These are phyloP conservation scores for Nyssa sinensis DNA, from an alignment of 148 eudicot species.

Conservation along the genomic window DNA sequence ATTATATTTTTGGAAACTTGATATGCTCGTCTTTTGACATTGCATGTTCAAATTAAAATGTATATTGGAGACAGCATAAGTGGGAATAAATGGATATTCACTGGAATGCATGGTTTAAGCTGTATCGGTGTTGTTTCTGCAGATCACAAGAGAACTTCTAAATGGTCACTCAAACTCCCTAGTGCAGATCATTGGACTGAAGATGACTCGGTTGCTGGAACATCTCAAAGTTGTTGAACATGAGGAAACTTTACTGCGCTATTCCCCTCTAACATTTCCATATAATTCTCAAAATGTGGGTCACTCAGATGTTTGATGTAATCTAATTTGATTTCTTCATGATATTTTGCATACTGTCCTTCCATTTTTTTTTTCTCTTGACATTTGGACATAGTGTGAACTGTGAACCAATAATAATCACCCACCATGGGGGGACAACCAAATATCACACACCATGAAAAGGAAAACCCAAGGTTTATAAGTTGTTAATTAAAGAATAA, in stretches of 20 bases:
- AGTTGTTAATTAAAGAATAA: too few species aligned
- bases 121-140: slow-evolving; percentile 11
- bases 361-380: neutral
- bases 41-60: neutral
- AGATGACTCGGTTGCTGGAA: slow-evolving; percentile 14
- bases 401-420: too few species aligned
- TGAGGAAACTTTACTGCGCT: slow-evolving; percentile 11
- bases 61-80: neutral
- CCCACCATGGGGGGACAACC: too few species aligned
- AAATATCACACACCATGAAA: too few species aligned
- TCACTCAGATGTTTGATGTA: neutral
- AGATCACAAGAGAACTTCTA: slow-evolving; percentile 25
- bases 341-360: too few species aligned
- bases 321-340: too few species aligned
- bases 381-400: too few species aligned
- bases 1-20: neutral
- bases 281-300: neutral
- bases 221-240: slow-evolving; percentile 1
- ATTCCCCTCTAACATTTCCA: slow-evolving; percentile 19
- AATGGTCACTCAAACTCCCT: slow-evolving; percentile 29
- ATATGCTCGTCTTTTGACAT: neutral
- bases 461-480: too few species aligned
- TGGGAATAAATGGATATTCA: neutral
- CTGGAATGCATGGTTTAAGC: neutral
- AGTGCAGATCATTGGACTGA: slow-evolving; percentile 29